Base-by-base conservation (phyloP, 192 early-diverging fungal species). In the Geosiphon pyriformis region DNA sequence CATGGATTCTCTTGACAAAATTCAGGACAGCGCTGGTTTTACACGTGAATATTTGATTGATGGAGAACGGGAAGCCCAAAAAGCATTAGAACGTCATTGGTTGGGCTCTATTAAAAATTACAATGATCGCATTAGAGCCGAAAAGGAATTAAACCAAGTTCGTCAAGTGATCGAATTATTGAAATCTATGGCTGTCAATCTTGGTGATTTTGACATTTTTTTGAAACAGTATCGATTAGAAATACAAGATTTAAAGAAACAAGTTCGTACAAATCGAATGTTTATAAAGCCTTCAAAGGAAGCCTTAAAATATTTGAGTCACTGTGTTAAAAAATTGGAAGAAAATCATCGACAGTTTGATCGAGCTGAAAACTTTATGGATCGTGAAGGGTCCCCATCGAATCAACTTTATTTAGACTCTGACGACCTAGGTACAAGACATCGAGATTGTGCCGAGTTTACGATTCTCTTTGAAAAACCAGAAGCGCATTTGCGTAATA, bases 21-120 rank as follows among this genome's bases (percentile, higher is more conserved):
- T 60, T 26, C n/a, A 60, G 46, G 23, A 60, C 7, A 42, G 59
- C 10, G 34, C 20, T 42, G 26, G 7, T 4, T 23, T 26, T 46
- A 42, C 59, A 11, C 59, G 46, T 10, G 59, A 25, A 22, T 60
- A 60, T 8, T 25, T 60, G 2, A 60, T 26, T 3, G 59, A 60
- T 47, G 59, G 59, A 26, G 59, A 60, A 60, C 59, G 59, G 26
- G 59, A 60, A 20, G 59, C 59, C 7, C n/a, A 60, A 60, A 0
- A 60, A 27, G 25, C 8, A 0, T 46, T 60, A 15, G 15, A 60
- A 60, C 31, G 35, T 15, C 34, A 35, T 0, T 60, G 59, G 59
- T 25, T 10, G 15, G 59, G 59, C 3, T 15, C 4, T 12, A 46
- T 60, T 23, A 25, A 10, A 7, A 35, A 60, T 60, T 27, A 60